phyloP scores from a whole-genome alignment of 2,329 filamentous ascomycete genomes.

The Cladosporium sp. region DNA sequence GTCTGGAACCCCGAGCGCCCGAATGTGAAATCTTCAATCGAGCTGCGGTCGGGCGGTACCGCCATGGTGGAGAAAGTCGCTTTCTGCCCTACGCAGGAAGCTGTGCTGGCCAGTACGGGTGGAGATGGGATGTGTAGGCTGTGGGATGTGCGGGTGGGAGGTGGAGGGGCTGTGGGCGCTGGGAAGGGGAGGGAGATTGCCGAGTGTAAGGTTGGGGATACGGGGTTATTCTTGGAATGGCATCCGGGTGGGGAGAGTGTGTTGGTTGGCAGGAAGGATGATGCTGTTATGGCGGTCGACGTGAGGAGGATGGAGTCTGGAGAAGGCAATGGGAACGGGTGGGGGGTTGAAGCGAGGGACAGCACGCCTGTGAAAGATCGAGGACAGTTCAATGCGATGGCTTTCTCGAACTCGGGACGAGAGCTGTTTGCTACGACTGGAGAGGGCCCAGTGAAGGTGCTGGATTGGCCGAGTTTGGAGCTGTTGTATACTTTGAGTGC shows the following conservation, averaged over 20 bases:
- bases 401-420: conserved; percentile 68
- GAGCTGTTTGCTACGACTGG: conserved; percentile 68
- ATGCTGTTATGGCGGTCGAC: conserved; percentile 32
- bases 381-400: conserved; percentile 64
- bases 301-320: conserved; percentile 21
- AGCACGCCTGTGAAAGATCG: conserved; percentile 21
- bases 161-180: conserved; percentile 34
- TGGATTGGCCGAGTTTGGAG: conserved; percentile 61
- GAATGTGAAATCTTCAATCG: conserved; percentile 69
- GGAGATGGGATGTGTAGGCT: conserved; percentile 70
- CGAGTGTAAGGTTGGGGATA: conserved; percentile 53
- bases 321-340: conserved; percentile 3
- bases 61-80: conserved; percentile 66
- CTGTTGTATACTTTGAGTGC: conserved; percentile 59
- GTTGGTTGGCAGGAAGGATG: conserved; percentile 68
- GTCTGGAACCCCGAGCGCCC: conserved; percentile 79
- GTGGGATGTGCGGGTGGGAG: conserved; percentile 68
- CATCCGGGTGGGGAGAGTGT: conserved; percentile 65
- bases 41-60: conserved; percentile 51
- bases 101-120: conserved; percentile 70
- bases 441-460: conserved; percentile 66
- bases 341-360: conserved; percentile 18
- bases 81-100: conserved; percentile 73
- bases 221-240: conserved; percentile 57
- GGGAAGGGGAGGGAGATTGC: conserved; percentile 39